Evolutionary conservation across 108 stramenopile genomes (phyloP), one percentile per base, ranked within the genome.

Genomic region (Fistulifera pelliculosa): DNA sequence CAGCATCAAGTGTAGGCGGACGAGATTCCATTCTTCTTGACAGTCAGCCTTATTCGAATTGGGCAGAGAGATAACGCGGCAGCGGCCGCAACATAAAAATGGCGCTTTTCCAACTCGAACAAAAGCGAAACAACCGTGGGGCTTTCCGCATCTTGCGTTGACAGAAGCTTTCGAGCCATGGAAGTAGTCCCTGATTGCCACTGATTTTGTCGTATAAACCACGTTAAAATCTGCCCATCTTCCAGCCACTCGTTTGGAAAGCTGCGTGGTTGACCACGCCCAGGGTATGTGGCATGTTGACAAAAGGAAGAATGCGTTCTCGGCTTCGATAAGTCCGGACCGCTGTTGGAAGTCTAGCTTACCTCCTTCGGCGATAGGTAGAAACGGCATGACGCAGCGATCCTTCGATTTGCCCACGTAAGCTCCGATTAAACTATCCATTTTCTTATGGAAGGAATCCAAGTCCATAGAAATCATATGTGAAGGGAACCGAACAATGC

Each of bases 191-290:
- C 64, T 47, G 42, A 21, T 23, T 65, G 27, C 71, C 71, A 72
- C 17, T 66, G 60, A 12, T 58, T 45, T 6, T 66, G 38, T 35
- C 61, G 53, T 1, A 72, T 40, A 27, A 62, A 72, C 71, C 71
- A 72, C 18, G 57, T 67, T 44, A 72, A 38, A 11, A 55, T 44
- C 13, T 41, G 12, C 1, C 71, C 71, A 54, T 72, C 54, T 35
- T 66, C 56, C 12, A 67, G 43, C 61, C 65, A 72, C 47, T 72
- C 56, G 27, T 72, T 72, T 0, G 71, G 71, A 53, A 66, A 72
- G 4, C 57, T 54, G 8, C 69, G 62, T n/a, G 58, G 45, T 53
- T 52, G 56, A 26, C 59, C 42, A 16, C 40, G 39, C 2, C 40
- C 39, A 7, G 38, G 38, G 35, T 18, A 39, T 21, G 24, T 13